A percentile compares a stretch with the other conserved stretches of the same genome.
phyloP scores from a whole-genome alignment of 129 eudicot genomes.

The Centrapalus pauciflorus region DNA sequence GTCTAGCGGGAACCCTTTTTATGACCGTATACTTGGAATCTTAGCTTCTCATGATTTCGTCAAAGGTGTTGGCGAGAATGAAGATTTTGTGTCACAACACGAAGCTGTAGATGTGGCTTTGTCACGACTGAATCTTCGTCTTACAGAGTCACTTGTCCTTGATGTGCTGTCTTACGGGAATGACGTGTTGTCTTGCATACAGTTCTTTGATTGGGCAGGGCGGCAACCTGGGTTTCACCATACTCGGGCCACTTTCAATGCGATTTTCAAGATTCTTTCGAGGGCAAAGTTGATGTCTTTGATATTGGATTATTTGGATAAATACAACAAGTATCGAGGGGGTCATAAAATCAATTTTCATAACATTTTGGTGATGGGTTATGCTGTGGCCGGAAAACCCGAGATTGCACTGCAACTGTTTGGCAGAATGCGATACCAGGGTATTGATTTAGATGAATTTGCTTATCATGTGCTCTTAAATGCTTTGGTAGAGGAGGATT shows the following conservation, averaged over 20 bases:
- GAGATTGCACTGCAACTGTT: constrained; percentile 62
- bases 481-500: constrained; percentile 56
- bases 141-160: constrained; percentile 55
- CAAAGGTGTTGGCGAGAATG: constrained; percentile 4
- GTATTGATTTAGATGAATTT: constrained; percentile 55
- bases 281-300: constrained; percentile 45
- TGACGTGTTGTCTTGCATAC: constrained; percentile 61
- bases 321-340: constrained; percentile 15
- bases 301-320: constrained; percentile 54
- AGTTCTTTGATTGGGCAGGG: constrained; percentile 95
- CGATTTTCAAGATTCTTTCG: constrained; percentile 57
- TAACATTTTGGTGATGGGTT: constrained; percentile 67
- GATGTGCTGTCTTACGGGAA: constrained; percentile 50
- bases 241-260: constrained; percentile 55
- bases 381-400: constrained; percentile 73
- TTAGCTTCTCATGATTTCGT: constrained; percentile 19
- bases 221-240: constrained; percentile 70
- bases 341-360: constrained; percentile 34
- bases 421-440: constrained; percentile 74
- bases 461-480: constrained; percentile 74
- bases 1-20: constrained; percentile 31
- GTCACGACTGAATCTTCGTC: constrained; percentile 32
- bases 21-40: constrained; percentile 51
- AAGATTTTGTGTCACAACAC: constrained; percentile 2
- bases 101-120: constrained; percentile 32